Conservation (phyloP, 805 yeast species). For the Scheffersomyces ergatensis region DNA sequence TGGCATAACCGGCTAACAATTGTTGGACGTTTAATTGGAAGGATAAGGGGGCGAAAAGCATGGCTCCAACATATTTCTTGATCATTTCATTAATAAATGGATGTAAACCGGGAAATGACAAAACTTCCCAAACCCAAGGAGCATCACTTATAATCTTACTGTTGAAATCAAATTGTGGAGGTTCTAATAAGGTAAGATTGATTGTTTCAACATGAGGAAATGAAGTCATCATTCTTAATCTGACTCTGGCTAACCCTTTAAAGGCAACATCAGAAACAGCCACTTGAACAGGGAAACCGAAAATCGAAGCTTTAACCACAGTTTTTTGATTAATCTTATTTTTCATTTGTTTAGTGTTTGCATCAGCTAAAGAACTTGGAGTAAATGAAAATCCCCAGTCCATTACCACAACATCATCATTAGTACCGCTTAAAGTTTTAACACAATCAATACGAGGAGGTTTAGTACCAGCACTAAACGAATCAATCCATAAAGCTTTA, state of each 20-base stretch:
- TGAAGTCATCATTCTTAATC: conserved; percentile 84
- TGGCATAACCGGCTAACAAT: conserved; percentile 76
- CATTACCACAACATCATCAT: conserved; percentile 92
- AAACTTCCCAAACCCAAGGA: conserved; percentile 81
- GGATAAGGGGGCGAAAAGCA: conserved; percentile 85
- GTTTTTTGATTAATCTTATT: conserved; percentile 81
- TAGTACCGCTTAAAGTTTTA: conserved; percentile 86
- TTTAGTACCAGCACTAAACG: conserved; percentile 90
- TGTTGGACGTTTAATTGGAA: conserved; percentile 92
- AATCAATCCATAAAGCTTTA: conserved; percentile 79
- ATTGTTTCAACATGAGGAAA: conserved; percentile 94
- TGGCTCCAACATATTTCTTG: conserved; percentile 82
- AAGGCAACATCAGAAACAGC: conserved; percentile 79
- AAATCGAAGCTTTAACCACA: conserved; percentile 73
- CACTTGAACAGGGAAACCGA: conserved; percentile 80
- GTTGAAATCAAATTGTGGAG: conserved; percentile 86
- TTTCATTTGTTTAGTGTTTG: conserved; percentile 80
- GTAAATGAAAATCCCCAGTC: conserved; percentile 93
- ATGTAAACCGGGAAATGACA: conserved; percentile 82
- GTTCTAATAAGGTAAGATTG: conserved; percentile 78
- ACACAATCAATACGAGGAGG: conserved; percentile 93
- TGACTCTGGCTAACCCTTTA: conserved; percentile 68
- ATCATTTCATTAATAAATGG: conserved; percentile 83
- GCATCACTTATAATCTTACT: conserved; percentile 75
- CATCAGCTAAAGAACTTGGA: conserved; percentile 85